Percentiles rank a stretch among this genome's conserved stretches.
phyloP scores from a whole-genome alignment of 2,329 filamentous ascomycete species.

The Sarocladium brachiariae region DNA sequence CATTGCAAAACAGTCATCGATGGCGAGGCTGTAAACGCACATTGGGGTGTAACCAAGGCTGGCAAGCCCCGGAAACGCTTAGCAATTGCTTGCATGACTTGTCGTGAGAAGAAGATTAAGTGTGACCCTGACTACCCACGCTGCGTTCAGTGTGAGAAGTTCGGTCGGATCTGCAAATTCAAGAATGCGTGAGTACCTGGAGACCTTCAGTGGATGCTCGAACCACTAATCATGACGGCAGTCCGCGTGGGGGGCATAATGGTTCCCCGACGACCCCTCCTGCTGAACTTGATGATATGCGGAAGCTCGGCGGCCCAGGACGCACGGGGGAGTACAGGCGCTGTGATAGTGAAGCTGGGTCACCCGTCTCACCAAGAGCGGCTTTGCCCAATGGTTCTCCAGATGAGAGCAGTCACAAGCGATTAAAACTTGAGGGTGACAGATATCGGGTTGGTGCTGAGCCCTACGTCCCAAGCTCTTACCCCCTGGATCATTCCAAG shows the following conservation, averaged over 20 bases:
- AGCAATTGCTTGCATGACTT: slow-evolving; percentile 88
- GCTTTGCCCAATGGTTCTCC: slow-evolving; percentile 27
- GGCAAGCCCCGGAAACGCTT: slow-evolving; percentile 87
- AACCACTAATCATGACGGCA: slow-evolving; percentile 20
- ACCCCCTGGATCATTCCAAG: slow-evolving; percentile 26
- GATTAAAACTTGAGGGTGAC: slow-evolving; percentile 33
- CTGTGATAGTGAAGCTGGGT: slow-evolving; percentile 37
- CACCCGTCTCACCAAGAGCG: slow-evolving; percentile 41
- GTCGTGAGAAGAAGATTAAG: slow-evolving; percentile 96
- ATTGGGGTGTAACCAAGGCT: slow-evolving; percentile 91
- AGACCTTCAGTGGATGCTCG: slow-evolving; percentile 19
- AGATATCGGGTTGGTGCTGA: not conserved
- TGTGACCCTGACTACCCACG: slow-evolving; percentile 84
- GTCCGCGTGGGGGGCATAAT: slow-evolving; percentile 52
- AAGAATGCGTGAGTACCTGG: slow-evolving; percentile 67
- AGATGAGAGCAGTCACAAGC: slow-evolving; percentile 37
- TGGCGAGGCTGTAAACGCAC: slow-evolving; percentile 79
- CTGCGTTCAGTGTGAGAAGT: slow-evolving; percentile 89
- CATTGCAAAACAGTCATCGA: slow-evolving; percentile 80
- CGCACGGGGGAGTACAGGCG: slow-evolving; percentile 29
- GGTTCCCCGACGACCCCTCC: slow-evolving; percentile 47
- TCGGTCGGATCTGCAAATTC: slow-evolving; percentile 76
- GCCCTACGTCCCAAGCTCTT: slow-evolving; percentile 34
- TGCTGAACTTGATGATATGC: slow-evolving; percentile 40
- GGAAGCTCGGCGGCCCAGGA: slow-evolving; percentile 25